A percentile compares a stretch with the other conserved stretches of the same genome.
These are phyloP conservation scores for Eimeria brunetti DNA, from an alignment of 169 alveolate genomes.

Conservation along the genomic window DNA sequence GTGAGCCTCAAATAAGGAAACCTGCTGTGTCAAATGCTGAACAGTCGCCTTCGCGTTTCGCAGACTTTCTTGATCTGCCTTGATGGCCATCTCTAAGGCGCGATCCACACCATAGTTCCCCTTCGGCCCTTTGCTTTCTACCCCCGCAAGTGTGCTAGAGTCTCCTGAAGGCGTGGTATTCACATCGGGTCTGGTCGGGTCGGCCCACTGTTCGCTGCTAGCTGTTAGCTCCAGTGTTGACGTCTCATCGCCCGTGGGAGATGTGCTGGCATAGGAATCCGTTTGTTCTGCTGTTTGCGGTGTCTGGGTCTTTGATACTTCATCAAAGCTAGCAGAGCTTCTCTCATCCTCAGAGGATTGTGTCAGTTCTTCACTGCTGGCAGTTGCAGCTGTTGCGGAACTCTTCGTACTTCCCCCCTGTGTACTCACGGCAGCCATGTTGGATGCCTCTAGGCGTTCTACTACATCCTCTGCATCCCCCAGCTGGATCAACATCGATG, in stretches of 20 bases:
- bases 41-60: constrained; percentile 42
- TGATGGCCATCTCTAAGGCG: background rate
- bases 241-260: background rate
- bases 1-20: constrained; percentile 34
- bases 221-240: constrained; percentile 8
- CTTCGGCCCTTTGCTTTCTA: background rate
- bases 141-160: background rate
- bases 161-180: background rate
- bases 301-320: background rate
- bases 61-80: constrained; percentile 8
- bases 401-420: background rate
- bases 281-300: background rate
- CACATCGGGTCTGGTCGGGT: background rate
- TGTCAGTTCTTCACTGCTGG: background rate
- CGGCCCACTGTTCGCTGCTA: background rate
- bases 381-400: background rate
- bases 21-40: constrained; percentile 14
- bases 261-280: background rate
- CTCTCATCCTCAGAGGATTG: background rate
- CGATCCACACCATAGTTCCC: background rate
- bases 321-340: background rate
- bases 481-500: constrained; percentile 23
- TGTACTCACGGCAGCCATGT: constrained; percentile 16
- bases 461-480: constrained; percentile 65
- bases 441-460: constrained; percentile 22